Base-by-base conservation (phyloP, 2,329 filamentous ascomycete genomes). In the Aschersonia sp. region DNA sequence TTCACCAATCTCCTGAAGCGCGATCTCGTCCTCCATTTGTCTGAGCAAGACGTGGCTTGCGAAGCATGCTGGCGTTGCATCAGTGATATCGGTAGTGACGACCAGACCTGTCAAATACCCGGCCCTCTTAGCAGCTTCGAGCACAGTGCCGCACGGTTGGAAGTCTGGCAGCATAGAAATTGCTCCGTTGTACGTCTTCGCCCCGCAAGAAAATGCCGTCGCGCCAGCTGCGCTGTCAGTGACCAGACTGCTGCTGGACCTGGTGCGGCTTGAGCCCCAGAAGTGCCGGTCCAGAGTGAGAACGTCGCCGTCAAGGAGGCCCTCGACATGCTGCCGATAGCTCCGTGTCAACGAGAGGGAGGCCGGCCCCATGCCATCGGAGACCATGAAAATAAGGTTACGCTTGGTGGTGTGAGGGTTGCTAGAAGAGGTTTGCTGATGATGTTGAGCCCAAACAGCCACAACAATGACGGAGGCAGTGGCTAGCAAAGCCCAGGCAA, bases 361-460 rank as follows among this genome's bases (percentile, higher is more conserved):
- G 7, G 92, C 87, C 6, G 92, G 92, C 0, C 92, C 92, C 92
- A 98, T 98, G 59, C 92, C 92, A 63, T 98, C 92, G 1, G 87
- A 95, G 39, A 98, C 90, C 92, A 98, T 98, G 71, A 98, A 97
- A 57, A 98, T 83, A 47, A 98, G 73, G 65, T 97, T 98, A 47
- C 87, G 78, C 72, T 97, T 98, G 46, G 80, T 78, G 31, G 58
- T 58, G 65, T 48, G 72, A 69, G 56, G 44, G 53, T 54, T 43
- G 30, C 56, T 61, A 49, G 54, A 58, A 45, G 52, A 53, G 6
- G 70, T 73, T 48, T 74, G 68, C 51, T 79, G 72, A 56, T 79
- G 75, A 63, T 95, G 87, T 59, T 87, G 84, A 12, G 85, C 66
- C 66, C 72, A 72, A n/a, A 92, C 84, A 4, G 46, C 43, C 6